These are phyloP conservation scores for Nicotiana tomentosiformis DNA, from an alignment of 257 asterid genomes.

Conservation along the genomic window DNA sequence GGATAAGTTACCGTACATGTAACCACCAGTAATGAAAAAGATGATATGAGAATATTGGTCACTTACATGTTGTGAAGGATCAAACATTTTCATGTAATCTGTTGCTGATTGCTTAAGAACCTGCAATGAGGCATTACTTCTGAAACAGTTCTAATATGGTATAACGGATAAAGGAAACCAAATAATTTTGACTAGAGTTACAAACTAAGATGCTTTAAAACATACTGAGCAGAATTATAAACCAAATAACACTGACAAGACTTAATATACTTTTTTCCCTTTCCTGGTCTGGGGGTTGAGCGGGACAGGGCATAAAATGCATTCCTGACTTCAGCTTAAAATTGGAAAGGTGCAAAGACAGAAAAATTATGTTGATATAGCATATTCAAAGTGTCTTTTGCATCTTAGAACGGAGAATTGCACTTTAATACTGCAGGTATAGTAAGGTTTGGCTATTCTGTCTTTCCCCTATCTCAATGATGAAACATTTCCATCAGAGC, in stretches of 20 bases:
- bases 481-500: background rate
- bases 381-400: background rate
- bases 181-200: background rate
- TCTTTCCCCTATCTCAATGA: background rate
- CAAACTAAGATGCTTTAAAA: background rate
- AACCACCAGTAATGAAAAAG: background rate
- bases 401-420: background rate
- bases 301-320: background rate
- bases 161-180: background rate
- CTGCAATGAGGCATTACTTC: slow-evolving; percentile 42
- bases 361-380: background rate
- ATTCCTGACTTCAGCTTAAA: background rate
- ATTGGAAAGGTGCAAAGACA: background rate
- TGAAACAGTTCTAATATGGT: slow-evolving; percentile 1
- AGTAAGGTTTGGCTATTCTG: background rate
- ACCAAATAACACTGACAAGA: background rate
- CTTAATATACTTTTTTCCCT: background rate
- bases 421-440: background rate
- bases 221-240: background rate
- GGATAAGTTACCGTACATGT: background rate
- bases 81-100: slow-evolving; percentile 56
- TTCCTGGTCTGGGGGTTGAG: background rate
- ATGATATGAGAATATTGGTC: background rate
- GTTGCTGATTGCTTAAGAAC: slow-evolving; percentile 74
- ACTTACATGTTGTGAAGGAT: slow-evolving; percentile 74